phyloP scores from a whole-genome alignment of 208 protist species.

The Leishmania braziliensis region DNA sequence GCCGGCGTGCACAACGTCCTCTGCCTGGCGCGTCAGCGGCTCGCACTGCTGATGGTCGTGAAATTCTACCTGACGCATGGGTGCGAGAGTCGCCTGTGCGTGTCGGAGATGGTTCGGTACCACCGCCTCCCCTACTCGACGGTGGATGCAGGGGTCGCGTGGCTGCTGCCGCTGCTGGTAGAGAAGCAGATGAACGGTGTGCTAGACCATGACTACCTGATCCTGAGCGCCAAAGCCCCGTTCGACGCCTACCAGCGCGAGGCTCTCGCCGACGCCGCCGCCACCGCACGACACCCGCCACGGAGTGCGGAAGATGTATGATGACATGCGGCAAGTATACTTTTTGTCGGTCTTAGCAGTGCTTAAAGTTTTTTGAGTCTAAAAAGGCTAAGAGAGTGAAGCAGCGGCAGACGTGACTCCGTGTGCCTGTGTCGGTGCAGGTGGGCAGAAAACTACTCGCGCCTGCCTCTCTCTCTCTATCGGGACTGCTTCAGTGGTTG shows the following conservation, averaged over 20 bases:
- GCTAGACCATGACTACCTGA: constrained; percentile 59
- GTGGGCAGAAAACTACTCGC: neutral
- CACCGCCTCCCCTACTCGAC: constrained; percentile 50
- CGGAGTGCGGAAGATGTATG: neutral
- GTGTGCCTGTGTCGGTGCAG: neutral
- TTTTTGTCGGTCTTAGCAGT: neutral
- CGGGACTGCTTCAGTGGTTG: neutral
- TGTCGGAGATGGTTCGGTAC: constrained; percentile 69
- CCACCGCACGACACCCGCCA: neutral
- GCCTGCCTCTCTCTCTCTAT: neutral
- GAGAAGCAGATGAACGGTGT: constrained; percentile 80
- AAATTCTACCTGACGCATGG: constrained; percentile 60
- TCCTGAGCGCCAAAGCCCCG: constrained; percentile 59
- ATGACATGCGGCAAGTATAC: neutral
- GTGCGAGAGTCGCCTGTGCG: constrained; percentile 40
- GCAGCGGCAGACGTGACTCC: neutral
- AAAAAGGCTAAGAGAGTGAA: neutral
- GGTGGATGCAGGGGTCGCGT: constrained; percentile 44
- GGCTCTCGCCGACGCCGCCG: constrained; percentile 8
- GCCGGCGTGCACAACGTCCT: constrained; percentile 76
- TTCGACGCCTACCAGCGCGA: constrained; percentile 63
- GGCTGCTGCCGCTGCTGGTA: constrained; percentile 80
- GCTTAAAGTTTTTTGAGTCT: neutral
- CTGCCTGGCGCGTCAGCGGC: constrained; percentile 54
- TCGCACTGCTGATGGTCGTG: constrained; percentile 76